These are phyloP conservation scores for Pichia sp. DNA, from an alignment of 1,139 yeast species.

Conservation along the genomic window DNA sequence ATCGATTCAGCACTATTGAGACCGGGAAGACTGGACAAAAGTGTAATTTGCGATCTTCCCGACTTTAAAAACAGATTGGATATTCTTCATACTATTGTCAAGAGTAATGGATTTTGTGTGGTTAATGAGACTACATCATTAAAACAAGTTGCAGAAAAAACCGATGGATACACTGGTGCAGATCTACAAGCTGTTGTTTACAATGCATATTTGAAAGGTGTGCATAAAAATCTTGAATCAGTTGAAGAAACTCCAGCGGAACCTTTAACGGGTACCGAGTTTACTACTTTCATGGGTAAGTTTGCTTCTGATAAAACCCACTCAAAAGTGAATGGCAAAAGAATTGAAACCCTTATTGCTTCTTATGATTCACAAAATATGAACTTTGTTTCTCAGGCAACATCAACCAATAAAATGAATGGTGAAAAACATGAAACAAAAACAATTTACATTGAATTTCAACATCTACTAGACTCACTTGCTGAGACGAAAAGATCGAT, in stretches of 20 bases:
- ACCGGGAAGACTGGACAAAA: slow-evolving; percentile 93
- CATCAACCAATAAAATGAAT: background rate
- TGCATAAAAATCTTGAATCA: slow-evolving; percentile 62
- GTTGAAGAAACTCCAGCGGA: background rate
- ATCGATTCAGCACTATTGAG: slow-evolving; percentile 91
- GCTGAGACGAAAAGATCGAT: slow-evolving; percentile 82
- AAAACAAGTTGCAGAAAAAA: slow-evolving; percentile 44
- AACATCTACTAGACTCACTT: slow-evolving; percentile 57
- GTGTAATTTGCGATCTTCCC: slow-evolving; percentile 88
- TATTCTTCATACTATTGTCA: slow-evolving; percentile 57
- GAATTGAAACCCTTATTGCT: background rate
- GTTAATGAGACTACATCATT: slow-evolving; percentile 42
- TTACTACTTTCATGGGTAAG: background rate
- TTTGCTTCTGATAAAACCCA: background rate
- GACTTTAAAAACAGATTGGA: slow-evolving; percentile 59
- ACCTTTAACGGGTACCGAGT: background rate
- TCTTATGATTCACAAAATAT: background rate
- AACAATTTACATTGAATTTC: slow-evolving; percentile 35
- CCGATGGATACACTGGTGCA: slow-evolving; percentile 88
- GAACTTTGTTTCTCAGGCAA: background rate
- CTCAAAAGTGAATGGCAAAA: background rate
- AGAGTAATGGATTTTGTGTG: slow-evolving; percentile 39
- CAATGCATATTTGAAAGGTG: slow-evolving; percentile 87
- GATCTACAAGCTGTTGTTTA: slow-evolving; percentile 90
- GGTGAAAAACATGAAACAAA: background rate